A percentile compares a stretch with the other conserved stretches of the same genome.
Conservation (phyloP, 305 asterid genomes). For the Plantago coronopus region DNA sequence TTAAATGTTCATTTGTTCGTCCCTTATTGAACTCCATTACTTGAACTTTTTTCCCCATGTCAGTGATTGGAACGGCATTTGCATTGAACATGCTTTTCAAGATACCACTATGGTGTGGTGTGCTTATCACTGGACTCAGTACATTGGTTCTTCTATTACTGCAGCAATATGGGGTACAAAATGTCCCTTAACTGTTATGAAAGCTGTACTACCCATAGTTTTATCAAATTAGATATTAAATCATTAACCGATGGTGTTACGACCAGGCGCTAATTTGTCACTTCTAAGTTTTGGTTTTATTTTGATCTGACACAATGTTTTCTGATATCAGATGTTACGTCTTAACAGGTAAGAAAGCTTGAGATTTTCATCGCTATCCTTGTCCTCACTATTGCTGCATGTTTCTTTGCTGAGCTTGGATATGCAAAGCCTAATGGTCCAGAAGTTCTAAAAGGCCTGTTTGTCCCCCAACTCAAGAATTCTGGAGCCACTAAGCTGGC, state of each 20-base stretch:
- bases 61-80: constrained; percentile 98
- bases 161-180: constrained; percentile 91
- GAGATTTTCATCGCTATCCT: constrained; percentile 76
- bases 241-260: too few relatives aligned
- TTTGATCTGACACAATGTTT: not conserved
- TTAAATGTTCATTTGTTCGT: not conserved
- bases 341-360: constrained; percentile 79
- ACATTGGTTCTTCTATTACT: constrained; percentile 71
- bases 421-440: constrained; percentile 73
- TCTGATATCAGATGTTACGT: constrained; percentile 15
- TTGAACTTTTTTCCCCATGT: constrained; percentile 2
- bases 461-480: constrained; percentile 83
- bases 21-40: constrained; percentile 7
- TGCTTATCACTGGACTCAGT: constrained; percentile 91
- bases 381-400: constrained; percentile 69
- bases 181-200: constrained; percentile 12
- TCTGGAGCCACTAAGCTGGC: constrained; percentile 87
- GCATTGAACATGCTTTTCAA: constrained; percentile 91
- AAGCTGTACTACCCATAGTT: constrained; percentile 4
- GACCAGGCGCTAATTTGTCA: not conserved
- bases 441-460: constrained; percentile 69
- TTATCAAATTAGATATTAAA: not conserved
- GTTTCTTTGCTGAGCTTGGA: constrained; percentile 81
- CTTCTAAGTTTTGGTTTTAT: not conserved
- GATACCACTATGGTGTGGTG: constrained; percentile 89